Conservation (phyloP, 257 asterid species). For the Scutellaria baicalensis region DNA sequence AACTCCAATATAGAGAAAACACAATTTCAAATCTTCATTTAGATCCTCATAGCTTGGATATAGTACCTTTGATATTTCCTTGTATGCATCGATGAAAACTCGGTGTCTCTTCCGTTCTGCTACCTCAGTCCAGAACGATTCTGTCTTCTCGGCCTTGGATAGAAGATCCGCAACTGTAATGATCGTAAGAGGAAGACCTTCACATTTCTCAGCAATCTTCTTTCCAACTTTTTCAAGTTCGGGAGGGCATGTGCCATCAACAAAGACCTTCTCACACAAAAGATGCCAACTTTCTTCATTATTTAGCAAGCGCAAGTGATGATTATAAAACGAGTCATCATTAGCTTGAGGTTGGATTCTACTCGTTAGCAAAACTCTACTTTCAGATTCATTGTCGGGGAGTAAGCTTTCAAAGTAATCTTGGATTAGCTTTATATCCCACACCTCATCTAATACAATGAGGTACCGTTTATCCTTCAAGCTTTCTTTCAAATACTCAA, state of each 20-base stretch:
- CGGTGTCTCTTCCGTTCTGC: not conserved
- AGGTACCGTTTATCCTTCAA: constrained; percentile 20
- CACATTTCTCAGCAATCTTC: not conserved
- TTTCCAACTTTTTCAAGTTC: not conserved
- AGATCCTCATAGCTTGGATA: not conserved
- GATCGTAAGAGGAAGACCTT: not conserved
- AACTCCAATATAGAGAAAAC: not conserved
- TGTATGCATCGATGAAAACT: not conserved
- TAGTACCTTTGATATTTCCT: not conserved
- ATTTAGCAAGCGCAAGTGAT: not conserved
- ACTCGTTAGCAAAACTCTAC: constrained; percentile 22
- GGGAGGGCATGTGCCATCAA: not conserved
- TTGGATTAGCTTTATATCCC: not conserved
- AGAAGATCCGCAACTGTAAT: not conserved
- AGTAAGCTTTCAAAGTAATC: not conserved
- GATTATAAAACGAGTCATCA: too few species aligned
- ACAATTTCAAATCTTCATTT: not conserved
- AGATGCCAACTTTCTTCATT: not conserved
- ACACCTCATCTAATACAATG: constrained; percentile 28
- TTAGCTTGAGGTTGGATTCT: not conserved
- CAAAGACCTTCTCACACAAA: not conserved
- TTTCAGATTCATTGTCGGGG: constrained; percentile 16
- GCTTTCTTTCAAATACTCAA: not conserved
- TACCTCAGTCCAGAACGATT: not conserved
- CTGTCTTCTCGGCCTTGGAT: not conserved